Conservation (phyloP, 306 rosid genomes). For the Carpinus viminea region DNA sequence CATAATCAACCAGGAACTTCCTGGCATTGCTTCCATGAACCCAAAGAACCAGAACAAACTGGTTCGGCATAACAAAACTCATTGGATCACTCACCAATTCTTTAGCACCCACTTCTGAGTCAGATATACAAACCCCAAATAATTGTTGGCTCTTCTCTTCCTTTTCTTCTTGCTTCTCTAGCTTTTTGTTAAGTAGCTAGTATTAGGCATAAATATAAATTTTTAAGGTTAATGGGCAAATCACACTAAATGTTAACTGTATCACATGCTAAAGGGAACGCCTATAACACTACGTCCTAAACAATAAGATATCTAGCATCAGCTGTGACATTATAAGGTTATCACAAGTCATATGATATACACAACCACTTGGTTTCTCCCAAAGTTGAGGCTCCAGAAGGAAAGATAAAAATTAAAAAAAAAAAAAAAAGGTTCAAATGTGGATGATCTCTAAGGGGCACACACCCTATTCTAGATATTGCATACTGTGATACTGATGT, state of each 20-base stretch:
- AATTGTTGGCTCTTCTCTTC: not conserved
- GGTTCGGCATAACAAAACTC: slow-evolving; percentile 40
- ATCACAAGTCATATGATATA: no score
- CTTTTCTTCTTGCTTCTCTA: not conserved
- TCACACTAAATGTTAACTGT: not conserved
- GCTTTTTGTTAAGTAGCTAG: no score
- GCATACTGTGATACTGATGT: no score
- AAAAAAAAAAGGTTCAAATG: no score
- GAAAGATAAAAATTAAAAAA: no score
- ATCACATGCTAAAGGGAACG: not conserved
- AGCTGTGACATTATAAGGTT: not conserved
- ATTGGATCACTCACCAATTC: slow-evolving; percentile 29
- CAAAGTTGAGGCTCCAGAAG: no score
- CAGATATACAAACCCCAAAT: slow-evolving; percentile 13
- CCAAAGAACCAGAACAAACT: slow-evolving; percentile 63
- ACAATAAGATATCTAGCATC: not conserved
- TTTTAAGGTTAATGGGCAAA: no score
- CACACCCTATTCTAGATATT: no score
- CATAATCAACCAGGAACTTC: slow-evolving; percentile 20
- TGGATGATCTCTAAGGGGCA: no score
- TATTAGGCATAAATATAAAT: no score
- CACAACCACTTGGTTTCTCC: no score
- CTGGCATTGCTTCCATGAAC: slow-evolving; percentile 40
- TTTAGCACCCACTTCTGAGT: slow-evolving; percentile 2
- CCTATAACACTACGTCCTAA: not conserved